Evolutionary conservation across 768 basidiomycete species (phyloP).

Genomic region (Agrocybe pediades): DNA sequence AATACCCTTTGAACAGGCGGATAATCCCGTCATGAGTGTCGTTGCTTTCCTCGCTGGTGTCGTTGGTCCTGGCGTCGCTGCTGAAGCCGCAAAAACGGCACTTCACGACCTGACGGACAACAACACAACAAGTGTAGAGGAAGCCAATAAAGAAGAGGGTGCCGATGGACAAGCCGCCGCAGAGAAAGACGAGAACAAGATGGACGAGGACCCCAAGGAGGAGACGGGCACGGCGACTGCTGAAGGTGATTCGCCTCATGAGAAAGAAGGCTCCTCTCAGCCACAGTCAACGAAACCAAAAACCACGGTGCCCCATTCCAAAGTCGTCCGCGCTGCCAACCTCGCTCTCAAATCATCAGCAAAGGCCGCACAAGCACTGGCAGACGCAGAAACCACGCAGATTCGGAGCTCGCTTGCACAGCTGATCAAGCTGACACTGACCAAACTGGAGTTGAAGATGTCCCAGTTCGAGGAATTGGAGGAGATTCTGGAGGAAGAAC

Average conservation of each 20-base stretch:
- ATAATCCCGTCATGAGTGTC: slow-evolving; percentile 98
- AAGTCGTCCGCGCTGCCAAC: slow-evolving; percentile 79
- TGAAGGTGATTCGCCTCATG: slow-evolving; percentile 18
- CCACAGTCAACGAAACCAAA: slow-evolving; percentile 41
- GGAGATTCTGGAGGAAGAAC: slow-evolving; percentile 88
- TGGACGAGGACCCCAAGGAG: slow-evolving; percentile 44
- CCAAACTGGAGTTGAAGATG: slow-evolving; percentile 95
- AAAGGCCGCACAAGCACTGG: slow-evolving; percentile 78
- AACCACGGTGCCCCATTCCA: slow-evolving; percentile 62
- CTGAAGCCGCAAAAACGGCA: slow-evolving; percentile 91
- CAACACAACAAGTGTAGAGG: slow-evolving; percentile 34
- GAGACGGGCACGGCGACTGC: slow-evolving; percentile 10
- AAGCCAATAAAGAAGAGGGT: slow-evolving; percentile 28
- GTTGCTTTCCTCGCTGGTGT: slow-evolving; percentile 96
- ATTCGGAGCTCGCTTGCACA: slow-evolving; percentile 79
- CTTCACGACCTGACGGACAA: slow-evolving; percentile 77
- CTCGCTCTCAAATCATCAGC: slow-evolving; percentile 90
- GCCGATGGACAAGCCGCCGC: slow-evolving; percentile 32
- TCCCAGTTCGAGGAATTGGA: slow-evolving; percentile 94
- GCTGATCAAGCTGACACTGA: slow-evolving; percentile 81
- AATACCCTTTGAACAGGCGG: slow-evolving; percentile 91
- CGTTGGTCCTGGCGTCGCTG: slow-evolving; percentile 86
- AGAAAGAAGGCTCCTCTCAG: slow-evolving; percentile 29
- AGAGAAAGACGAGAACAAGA: slow-evolving; percentile 43
- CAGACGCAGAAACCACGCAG: slow-evolving; percentile 78